Conservation (phyloP, 75 land plant genomes). For the Sequoiadendron giganteum region DNA sequence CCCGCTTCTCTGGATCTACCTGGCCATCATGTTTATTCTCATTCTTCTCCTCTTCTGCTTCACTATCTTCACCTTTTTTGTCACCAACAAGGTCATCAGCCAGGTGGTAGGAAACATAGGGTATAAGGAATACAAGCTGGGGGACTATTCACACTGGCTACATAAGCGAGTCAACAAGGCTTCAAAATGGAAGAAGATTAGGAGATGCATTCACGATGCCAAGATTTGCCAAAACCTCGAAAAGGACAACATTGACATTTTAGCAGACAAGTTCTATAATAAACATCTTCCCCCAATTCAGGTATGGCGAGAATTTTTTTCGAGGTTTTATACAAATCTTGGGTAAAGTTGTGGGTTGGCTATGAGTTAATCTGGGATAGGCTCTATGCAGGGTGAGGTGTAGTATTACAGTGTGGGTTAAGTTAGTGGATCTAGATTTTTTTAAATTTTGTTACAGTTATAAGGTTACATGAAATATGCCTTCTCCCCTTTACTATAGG, state of each 20-base stretch:
- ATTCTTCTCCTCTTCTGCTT: constrained; percentile 40
- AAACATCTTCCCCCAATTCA: constrained; percentile 20
- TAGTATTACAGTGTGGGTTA: not conserved
- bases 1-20: constrained; percentile 69
- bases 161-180: constrained; percentile 23
- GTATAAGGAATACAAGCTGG: constrained; percentile 33
- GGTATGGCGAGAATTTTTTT: not conserved
- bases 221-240: constrained; percentile 17
- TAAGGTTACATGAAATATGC: not conserved
- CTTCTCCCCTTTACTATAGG: too few relatives aligned
- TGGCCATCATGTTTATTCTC: constrained; percentile 31
- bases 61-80: constrained; percentile 76
- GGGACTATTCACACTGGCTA: constrained; percentile 41
- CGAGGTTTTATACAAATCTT: not conserved
- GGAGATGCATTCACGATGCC: constrained; percentile 31
- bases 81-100: constrained; percentile 70
- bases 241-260: not conserved
- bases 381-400: not conserved
- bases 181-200: constrained; percentile 32
- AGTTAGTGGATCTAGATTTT: too few relatives aligned
- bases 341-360: not conserved
- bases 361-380: not conserved
- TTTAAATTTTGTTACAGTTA: too few relatives aligned
- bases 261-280: constrained; percentile 20
- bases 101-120: constrained; percentile 35